Conservation (phyloP, 1,139 yeast genomes). For the Yamadazyma oceani region DNA sequence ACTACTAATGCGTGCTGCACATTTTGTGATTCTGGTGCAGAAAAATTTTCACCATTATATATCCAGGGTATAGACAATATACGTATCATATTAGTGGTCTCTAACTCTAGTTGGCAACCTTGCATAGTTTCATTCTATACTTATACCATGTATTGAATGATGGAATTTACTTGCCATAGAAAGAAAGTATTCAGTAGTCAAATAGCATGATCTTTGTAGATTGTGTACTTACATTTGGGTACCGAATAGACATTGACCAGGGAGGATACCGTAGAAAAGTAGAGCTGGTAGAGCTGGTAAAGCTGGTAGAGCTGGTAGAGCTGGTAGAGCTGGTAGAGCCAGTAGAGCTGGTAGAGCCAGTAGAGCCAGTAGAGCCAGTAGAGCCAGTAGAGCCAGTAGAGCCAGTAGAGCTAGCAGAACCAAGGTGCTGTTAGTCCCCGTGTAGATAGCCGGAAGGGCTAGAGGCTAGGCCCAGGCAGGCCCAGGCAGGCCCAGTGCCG, state of each 20-base stretch:
- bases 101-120: conserved; percentile 32
- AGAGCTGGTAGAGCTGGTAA: no score
- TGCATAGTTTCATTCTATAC: conserved; percentile 51
- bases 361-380: no score
- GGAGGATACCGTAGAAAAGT: no score
- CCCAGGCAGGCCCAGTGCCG: no score
- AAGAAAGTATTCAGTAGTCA: conserved; percentile 9
- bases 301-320: no score
- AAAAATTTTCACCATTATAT: not conserved
- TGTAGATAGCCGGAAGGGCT: no score
- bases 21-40: not conserved
- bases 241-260: conserved; percentile 9
- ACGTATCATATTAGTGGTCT: not conserved
- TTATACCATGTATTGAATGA: conserved; percentile 38
- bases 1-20: not conserved
- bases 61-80: conserved; percentile 1
- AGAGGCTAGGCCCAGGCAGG: no score
- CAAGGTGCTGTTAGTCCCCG: no score
- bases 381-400: no score
- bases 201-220: conserved; percentile 10
- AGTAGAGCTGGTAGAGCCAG: no score
- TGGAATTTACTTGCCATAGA: conserved; percentile 49
- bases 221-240: conserved; percentile 9
- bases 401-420: no score
- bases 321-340: no score